phyloP scores from a whole-genome alignment of 1,139 yeast species.

The Sugiyamaella pinicola region DNA sequence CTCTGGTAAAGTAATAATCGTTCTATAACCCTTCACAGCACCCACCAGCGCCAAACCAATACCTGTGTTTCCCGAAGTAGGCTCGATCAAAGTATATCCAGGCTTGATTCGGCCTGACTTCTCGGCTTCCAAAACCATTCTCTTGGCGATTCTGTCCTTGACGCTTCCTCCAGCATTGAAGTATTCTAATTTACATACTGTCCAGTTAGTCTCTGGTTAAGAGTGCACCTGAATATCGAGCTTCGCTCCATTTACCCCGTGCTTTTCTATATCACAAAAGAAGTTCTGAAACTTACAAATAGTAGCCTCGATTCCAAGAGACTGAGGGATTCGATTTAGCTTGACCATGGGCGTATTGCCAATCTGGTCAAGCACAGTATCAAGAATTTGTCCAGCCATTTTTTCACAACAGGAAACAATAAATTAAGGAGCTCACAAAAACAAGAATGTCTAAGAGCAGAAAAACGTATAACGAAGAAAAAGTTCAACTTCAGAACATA shows the following conservation, averaged over 20 bases:
- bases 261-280: no score
- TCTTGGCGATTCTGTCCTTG: constrained; percentile 60
- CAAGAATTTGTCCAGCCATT: constrained; percentile 26
- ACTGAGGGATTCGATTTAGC: constrained; percentile 75
- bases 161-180: constrained; percentile 74
- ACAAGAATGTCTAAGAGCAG: neutral
- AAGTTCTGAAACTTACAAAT: constrained; percentile 38
- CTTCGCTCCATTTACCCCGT: neutral
- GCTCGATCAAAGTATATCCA: constrained; percentile 84
- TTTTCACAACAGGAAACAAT: no score
- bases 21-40: constrained; percentile 84
- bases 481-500: no score
- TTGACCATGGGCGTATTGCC: constrained; percentile 84
- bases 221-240: constrained; percentile 9
- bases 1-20: constrained; percentile 87
- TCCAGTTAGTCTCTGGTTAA: constrained; percentile 12
- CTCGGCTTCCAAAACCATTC: constrained; percentile 84
- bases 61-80: constrained; percentile 79
- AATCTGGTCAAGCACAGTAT: constrained; percentile 57
- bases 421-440: no score
- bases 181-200: constrained; percentile 59
- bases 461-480: no score
- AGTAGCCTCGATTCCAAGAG: constrained; percentile 68
- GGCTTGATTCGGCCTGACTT: constrained; percentile 77
- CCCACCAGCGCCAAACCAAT: constrained; percentile 87